Evolutionary conservation across 2,329 filamentous ascomycete genomes (phyloP).

Genomic region (Cladosporium sp.): DNA sequence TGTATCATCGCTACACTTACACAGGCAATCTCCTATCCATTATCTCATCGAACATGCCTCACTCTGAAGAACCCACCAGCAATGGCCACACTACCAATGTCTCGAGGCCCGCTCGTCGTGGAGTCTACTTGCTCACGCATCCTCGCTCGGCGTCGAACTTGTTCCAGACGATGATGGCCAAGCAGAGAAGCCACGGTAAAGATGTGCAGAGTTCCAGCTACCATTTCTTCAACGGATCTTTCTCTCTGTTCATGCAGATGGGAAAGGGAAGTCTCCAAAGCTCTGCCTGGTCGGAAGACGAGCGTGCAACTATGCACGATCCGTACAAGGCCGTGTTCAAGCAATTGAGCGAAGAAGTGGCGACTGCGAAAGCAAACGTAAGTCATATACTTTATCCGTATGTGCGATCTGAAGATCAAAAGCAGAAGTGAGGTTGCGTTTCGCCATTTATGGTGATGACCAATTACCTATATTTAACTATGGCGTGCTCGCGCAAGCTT

Average conservation of each 20-base stretch:
- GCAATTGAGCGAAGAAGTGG: neutral
- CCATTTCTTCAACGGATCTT: constrained; percentile 6
- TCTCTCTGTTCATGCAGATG: neutral
- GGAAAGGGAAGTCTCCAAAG: neutral
- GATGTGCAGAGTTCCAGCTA: constrained; percentile 3
- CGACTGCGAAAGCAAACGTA: neutral
- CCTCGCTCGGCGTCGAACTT: constrained; percentile 4
- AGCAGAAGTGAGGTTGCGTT: constrained; percentile 1
- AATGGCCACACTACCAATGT: neutral
- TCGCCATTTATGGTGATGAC: neutral
- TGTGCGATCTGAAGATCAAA: neutral
- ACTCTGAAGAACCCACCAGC: neutral
- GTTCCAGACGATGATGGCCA: constrained; percentile 10
- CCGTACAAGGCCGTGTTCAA: constrained; percentile 1
- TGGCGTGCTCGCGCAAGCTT: constrained; percentile 2
- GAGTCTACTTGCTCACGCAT: constrained; percentile 7
- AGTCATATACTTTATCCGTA: neutral
- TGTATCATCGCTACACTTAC: too few species aligned
- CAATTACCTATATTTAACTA: neutral
- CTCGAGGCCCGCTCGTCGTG: neutral
- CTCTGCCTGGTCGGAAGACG: neutral
- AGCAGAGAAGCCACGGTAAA: neutral
- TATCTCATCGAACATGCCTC: neutral
- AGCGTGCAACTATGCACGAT: neutral
- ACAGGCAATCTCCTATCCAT: neutral